phyloP scores from a whole-genome alignment of 202 grass and related monocot genomes.

The Elaeis oleifera region DNA sequence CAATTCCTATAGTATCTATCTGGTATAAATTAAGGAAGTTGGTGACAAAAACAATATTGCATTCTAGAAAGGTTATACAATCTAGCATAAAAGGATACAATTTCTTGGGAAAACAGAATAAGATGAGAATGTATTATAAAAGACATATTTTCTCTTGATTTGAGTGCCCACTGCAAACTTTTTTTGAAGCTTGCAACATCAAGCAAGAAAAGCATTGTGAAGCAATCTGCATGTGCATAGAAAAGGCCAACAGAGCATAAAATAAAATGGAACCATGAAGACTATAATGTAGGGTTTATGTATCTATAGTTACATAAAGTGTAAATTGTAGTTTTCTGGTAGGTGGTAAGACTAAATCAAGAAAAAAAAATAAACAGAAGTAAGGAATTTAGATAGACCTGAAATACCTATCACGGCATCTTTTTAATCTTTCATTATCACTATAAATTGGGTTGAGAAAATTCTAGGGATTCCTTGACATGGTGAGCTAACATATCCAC shows the following conservation, averaged over 20 bases:
- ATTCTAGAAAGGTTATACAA: neutral
- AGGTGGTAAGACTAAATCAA: no score
- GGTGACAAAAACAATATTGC: slow-evolving; percentile 12
- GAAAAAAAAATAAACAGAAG: no score
- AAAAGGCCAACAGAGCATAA: slow-evolving; percentile 9
- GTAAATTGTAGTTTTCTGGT: neutral
- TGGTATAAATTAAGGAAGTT: neutral
- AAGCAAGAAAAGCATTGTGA: slow-evolving; percentile 40
- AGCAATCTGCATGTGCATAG: slow-evolving; percentile 40
- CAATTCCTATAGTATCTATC: no score
- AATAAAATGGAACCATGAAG: neutral
- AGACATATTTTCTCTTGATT: slow-evolving; percentile 39
- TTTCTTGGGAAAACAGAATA: slow-evolving; percentile 37
- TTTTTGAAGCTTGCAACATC: slow-evolving; percentile 33
- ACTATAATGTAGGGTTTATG: neutral
- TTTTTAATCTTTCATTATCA: no score
- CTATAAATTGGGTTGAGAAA: no score
- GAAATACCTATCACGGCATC: no score
- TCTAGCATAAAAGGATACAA: slow-evolving; percentile 45
- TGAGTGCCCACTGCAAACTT: slow-evolving; percentile 26
- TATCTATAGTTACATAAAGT: neutral
- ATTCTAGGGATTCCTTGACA: no score
- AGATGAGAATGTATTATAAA: slow-evolving; percentile 43
- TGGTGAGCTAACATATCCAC: no score
- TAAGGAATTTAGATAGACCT: no score